Conservation (phyloP, 2,329 filamentous ascomycete genomes). For the Pseudogymnoascus sp. region DNA sequence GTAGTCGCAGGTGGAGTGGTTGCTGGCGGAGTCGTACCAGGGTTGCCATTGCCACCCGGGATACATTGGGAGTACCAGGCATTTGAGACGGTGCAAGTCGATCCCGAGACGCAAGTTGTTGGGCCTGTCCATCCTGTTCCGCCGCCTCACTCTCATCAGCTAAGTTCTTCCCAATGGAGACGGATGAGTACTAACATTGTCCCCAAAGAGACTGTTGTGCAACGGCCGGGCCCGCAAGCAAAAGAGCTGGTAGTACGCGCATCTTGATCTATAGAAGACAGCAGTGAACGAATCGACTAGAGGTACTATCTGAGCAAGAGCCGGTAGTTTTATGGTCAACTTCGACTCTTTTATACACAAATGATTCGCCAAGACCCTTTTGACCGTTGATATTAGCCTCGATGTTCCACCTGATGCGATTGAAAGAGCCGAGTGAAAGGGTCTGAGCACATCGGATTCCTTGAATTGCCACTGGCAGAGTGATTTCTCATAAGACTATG, state of each 20-base stretch:
- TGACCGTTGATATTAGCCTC: constrained; percentile 2
- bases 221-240: not conserved
- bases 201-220: not conserved
- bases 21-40: not conserved
- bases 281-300: not conserved
- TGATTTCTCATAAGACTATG: not conserved
- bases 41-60: not conserved
- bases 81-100: constrained; percentile 16
- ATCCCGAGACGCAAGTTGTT: constrained; percentile 17
- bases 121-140: constrained; percentile 15
- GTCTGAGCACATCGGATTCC: too few relatives aligned
- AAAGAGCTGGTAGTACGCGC: not conserved
- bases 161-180: not conserved
- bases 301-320: not conserved
- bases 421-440: not conserved
- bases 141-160: not conserved
- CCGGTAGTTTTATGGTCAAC: not conserved
- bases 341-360: not conserved
- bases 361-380: not conserved
- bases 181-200: not conserved
- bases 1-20: not conserved
- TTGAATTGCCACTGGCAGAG: not conserved
- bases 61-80: constrained; percentile 23
- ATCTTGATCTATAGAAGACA: not conserved
- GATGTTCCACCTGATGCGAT: not conserved